phyloP scores from a whole-genome alignment of 2,329 filamentous ascomycete species.

The Verticillium nubilum region DNA sequence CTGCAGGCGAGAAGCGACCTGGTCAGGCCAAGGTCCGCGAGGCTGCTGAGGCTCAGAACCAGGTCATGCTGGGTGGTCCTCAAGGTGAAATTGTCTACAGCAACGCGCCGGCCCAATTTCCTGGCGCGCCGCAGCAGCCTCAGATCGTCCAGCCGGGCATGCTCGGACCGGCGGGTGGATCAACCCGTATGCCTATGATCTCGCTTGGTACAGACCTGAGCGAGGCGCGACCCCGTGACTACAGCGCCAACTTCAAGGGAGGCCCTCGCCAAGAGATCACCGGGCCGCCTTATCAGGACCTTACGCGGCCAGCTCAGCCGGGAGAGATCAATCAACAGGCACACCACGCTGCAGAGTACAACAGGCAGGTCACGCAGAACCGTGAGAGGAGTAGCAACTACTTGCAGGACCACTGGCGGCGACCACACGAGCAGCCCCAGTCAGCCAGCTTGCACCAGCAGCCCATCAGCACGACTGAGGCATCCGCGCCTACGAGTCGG shows the following conservation, averaged over 20 bases:
- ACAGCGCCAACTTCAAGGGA: slow-evolving; percentile 63
- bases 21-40: slow-evolving; percentile 86
- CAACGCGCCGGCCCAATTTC: slow-evolving; percentile 62
- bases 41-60: slow-evolving; percentile 65
- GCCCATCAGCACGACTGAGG: slow-evolving; percentile 34
- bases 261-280: slow-evolving; percentile 86
- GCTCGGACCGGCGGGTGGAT: slow-evolving; percentile 55
- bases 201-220: slow-evolving; percentile 73
- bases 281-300: slow-evolving; percentile 82
- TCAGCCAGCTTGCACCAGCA: slow-evolving; percentile 41
- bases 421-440: slow-evolving; percentile 71
- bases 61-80: slow-evolving; percentile 57
- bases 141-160: slow-evolving; percentile 69
- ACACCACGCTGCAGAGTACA: slow-evolving; percentile 84
- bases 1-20: slow-evolving; percentile 92
- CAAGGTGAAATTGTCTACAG: slow-evolving; percentile 88
- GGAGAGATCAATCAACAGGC: slow-evolving; percentile 81
- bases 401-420: slow-evolving; percentile 74
- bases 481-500: slow-evolving; percentile 43
- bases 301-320: slow-evolving; percentile 69
- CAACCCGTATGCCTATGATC: slow-evolving; percentile 76
- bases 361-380: slow-evolving; percentile 75
- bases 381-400: slow-evolving; percentile 75
- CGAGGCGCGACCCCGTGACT: slow-evolving; percentile 73
- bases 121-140: slow-evolving; percentile 62